phyloP scores from a whole-genome alignment of 345 rosid species.

The Excoecaria cochinchinensis region DNA sequence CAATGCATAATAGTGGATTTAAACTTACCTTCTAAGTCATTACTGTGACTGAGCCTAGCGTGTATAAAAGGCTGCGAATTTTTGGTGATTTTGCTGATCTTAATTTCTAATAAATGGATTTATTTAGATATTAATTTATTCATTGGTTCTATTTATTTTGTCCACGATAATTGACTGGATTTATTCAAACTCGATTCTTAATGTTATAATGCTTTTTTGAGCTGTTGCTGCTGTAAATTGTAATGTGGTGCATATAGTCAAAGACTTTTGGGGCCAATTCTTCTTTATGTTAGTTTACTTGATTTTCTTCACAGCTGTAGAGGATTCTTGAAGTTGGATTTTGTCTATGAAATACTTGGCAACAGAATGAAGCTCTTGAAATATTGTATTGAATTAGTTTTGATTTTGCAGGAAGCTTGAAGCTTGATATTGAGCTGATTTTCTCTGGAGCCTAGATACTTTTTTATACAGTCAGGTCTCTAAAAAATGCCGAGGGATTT shows the following conservation, averaged over 20 bases:
- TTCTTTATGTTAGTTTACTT: neutral
- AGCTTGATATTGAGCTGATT: neutral
- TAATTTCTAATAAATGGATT: neutral
- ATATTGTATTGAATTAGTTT: neutral
- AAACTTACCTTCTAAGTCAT: neutral
- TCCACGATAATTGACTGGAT: neutral
- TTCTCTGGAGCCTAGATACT: neutral
- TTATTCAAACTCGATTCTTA: neutral
- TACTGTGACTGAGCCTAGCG: neutral
- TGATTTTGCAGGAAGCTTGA: neutral
- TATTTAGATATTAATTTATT: neutral
- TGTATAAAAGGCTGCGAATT: neutral
- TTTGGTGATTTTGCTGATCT: neutral
- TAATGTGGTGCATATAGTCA: neutral
- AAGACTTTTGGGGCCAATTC: neutral
- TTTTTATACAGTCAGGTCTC: slow-evolving; percentile 5
- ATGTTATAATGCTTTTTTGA: neutral
- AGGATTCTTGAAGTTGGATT: neutral
- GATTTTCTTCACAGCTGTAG: neutral
- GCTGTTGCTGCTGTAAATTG: neutral
- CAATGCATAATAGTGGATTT: neutral
- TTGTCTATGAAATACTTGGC: neutral
- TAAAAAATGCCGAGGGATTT: slow-evolving; percentile 76
- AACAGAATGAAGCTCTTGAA: neutral
- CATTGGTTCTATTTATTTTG: neutral